Evolutionary conservation across 345 rosid species (phyloP).

Genomic region (Salix purpurea): DNA sequence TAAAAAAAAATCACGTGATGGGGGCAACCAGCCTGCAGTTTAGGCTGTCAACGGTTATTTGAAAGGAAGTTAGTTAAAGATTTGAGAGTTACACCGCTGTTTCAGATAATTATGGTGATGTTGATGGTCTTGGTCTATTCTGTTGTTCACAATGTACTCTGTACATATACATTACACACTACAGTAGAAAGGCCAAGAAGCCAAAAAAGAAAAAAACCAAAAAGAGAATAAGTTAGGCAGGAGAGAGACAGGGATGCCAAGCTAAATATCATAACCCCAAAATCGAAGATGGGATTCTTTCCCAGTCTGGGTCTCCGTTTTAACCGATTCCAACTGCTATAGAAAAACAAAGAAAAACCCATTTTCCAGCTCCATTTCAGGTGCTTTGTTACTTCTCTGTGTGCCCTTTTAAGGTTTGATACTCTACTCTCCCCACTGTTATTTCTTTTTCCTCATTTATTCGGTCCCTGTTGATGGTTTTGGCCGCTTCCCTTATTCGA

Average conservation of each 20-base stretch:
- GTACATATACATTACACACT: neutral
- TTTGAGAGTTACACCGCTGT: neutral
- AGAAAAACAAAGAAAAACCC: neutral
- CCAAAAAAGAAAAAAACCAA: neutral
- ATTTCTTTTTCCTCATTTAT: neutral
- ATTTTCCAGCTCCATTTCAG: neutral
- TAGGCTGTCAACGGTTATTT: neutral
- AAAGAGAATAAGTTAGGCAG: neutral
- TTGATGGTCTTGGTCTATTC: neutral
- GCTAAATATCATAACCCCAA: neutral
- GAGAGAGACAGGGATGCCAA: neutral
- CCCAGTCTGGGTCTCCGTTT: neutral
- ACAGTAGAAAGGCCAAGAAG: slow-evolving; percentile 8
- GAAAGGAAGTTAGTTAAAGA: neutral
- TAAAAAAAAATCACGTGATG: too few species aligned
- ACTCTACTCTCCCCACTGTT: neutral
- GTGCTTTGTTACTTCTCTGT: neutral
- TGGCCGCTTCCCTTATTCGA: neutral
- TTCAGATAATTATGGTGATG: slow-evolving; percentile 7
- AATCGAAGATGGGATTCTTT: neutral
- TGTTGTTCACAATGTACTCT: neutral
- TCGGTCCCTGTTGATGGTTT: neutral
- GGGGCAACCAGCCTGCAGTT: neutral
- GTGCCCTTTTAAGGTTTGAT: neutral
- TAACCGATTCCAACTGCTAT: neutral